A percentile compares a stretch with the other conserved stretches of the same genome.
phyloP scores from a whole-genome alignment of 1,139 yeast genomes.

The Yamadazyma atmosphaerica region DNA sequence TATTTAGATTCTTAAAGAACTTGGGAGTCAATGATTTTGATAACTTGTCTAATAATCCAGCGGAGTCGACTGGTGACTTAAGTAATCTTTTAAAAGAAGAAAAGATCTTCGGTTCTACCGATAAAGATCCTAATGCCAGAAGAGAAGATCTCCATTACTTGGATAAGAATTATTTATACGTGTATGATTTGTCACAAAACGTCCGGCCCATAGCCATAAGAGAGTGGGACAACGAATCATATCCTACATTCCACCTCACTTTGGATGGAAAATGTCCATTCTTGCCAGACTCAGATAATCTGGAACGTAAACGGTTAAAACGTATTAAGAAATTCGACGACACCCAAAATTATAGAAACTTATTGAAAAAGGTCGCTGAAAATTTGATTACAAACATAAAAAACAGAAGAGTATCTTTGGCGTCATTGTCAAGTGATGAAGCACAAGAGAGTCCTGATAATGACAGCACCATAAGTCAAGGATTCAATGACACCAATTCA shows the following conservation, averaged over 20 bases:
- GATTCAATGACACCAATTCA: slow-evolving; percentile 6
- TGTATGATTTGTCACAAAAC: slow-evolving; percentile 77
- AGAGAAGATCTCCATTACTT: slow-evolving; percentile 86
- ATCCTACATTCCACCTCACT: slow-evolving; percentile 45
- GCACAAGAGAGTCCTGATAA: slow-evolving; percentile 7
- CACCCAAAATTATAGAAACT: slow-evolving; percentile 38
- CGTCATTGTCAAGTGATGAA: slow-evolving; percentile 12
- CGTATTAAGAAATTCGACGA: slow-evolving; percentile 43
- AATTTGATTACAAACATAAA: slow-evolving; percentile 31
- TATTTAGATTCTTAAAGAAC: slow-evolving; percentile 73
- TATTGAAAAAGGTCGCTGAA: slow-evolving; percentile 35
- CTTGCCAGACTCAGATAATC: slow-evolving; percentile 48
- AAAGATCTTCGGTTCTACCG: slow-evolving; percentile 81
- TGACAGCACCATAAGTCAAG: slow-evolving; percentile 19
- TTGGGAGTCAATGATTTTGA: slow-evolving; percentile 48
- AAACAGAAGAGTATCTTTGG: slow-evolving; percentile 20
- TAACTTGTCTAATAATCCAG: slow-evolving; percentile 17
- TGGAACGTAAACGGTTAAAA: slow-evolving; percentile 38
- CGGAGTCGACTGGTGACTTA: slow-evolving; percentile 33
- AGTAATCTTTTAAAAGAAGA: slow-evolving; percentile 79
- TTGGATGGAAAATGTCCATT: slow-evolving; percentile 76
- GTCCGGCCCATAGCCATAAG: slow-evolving; percentile 81
- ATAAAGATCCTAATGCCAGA: slow-evolving; percentile 82
- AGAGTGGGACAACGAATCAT: slow-evolving; percentile 65
- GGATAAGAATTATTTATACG: slow-evolving; percentile 62